A percentile compares a stretch with the other conserved stretches of the same genome.
These are phyloP conservation scores for Ocimum tenuiflorum DNA, from an alignment of 257 asterid genomes.

Conservation along the genomic window DNA sequence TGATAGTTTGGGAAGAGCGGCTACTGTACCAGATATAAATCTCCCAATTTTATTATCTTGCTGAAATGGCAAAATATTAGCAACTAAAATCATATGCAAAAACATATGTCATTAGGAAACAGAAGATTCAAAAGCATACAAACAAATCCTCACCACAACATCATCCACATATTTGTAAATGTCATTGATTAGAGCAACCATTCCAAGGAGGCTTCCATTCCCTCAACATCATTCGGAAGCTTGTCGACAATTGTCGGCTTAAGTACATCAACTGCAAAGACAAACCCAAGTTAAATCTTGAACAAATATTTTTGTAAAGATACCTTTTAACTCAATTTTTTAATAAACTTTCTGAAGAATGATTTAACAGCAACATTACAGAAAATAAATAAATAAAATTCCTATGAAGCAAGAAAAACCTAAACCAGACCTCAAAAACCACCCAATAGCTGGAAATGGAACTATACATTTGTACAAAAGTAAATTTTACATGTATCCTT, in stretches of 20 bases:
- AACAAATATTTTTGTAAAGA: background rate
- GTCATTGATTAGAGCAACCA: constrained; percentile 71
- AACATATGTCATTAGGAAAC: background rate
- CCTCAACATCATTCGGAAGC: constrained; percentile 87
- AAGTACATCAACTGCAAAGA: constrained; percentile 65
- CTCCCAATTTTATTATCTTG: constrained; percentile 77
- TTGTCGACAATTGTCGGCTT: constrained; percentile 76
- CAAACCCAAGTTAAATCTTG: constrained; percentile 9
- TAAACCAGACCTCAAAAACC: background rate
- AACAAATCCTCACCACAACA: constrained; percentile 69
- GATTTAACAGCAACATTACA: background rate
- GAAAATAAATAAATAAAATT: background rate
- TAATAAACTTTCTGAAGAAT: background rate
- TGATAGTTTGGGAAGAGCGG: constrained; percentile 65
- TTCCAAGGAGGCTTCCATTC: constrained; percentile 90
- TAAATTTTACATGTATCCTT: background rate
- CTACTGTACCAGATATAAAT: constrained; percentile 53
- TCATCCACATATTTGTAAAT: constrained; percentile 77
- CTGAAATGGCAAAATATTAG: constrained; percentile 26
- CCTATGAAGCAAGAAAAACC: background rate
- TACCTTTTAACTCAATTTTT: background rate
- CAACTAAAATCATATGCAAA: background rate
- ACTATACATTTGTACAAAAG: background rate
- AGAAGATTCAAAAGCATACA: constrained; percentile 22
- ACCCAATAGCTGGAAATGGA: background rate